Percentiles rank a stretch among this genome's conserved stretches.
Evolutionary conservation across 2,329 filamentous ascomycete species (phyloP).

Genomic region (Diaporthe citriasiana): DNA sequence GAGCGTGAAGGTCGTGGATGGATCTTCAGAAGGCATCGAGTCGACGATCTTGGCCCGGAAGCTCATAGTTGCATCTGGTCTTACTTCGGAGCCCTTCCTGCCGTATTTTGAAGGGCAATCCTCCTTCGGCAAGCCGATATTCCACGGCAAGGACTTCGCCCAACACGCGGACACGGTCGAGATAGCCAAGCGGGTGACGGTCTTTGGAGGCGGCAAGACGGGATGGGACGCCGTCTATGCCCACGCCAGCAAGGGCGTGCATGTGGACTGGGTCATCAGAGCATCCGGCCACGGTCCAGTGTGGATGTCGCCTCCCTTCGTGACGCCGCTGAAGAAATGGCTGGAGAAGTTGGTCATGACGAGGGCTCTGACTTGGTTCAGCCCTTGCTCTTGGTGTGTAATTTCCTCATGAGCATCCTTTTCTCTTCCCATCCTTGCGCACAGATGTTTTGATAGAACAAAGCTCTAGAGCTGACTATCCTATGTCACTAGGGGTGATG

Average conservation of each 20-base stretch:
- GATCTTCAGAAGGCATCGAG: background rate
- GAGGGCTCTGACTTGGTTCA: slow-evolving; percentile 80
- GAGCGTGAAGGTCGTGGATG: slow-evolving; percentile 54
- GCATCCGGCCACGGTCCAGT: slow-evolving; percentile 67
- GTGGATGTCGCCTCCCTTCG: slow-evolving; percentile 64
- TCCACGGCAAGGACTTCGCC: slow-evolving; percentile 64
- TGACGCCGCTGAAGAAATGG: slow-evolving; percentile 75
- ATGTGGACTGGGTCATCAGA: slow-evolving; percentile 71
- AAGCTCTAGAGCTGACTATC: slow-evolving; percentile 47
- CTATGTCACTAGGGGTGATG: slow-evolving; percentile 47
- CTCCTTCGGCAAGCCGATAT: slow-evolving; percentile 60
- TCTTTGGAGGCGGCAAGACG: slow-evolving; percentile 69
- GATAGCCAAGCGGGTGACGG: slow-evolving; percentile 59
- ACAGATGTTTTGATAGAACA: slow-evolving; percentile 59
- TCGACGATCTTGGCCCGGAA: background rate
- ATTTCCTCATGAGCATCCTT: slow-evolving; percentile 63
- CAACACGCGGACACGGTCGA: slow-evolving; percentile 57
- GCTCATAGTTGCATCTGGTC: background rate
- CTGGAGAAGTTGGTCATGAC: slow-evolving; percentile 73
- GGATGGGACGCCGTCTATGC: slow-evolving; percentile 76
- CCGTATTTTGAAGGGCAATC: slow-evolving; percentile 63
- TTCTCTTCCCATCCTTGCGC: slow-evolving; percentile 47
- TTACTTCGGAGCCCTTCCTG: slow-evolving; percentile 63
- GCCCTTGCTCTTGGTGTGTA: slow-evolving; percentile 62
- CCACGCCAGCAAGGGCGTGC: slow-evolving; percentile 67